A percentile compares a stretch with the other conserved stretches of the same genome.
These are phyloP conservation scores for Byssothecium circinans DNA, from an alignment of 2,329 filamentous ascomycete species.

Conservation along the genomic window DNA sequence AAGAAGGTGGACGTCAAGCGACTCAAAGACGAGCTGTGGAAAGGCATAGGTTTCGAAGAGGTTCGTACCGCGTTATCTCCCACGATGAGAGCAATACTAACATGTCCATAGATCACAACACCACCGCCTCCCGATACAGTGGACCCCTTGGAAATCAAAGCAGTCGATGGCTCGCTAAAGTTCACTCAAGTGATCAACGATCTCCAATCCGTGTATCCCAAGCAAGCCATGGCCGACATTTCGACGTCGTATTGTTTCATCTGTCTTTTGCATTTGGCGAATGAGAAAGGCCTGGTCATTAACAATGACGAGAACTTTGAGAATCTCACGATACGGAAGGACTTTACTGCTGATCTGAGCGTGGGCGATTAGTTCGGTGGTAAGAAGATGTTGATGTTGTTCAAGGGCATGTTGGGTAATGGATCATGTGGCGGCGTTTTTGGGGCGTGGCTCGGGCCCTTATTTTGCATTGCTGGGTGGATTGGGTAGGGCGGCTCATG, in stretches of 20 bases:
- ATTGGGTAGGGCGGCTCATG: no score
- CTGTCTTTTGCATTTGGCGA: conserved; percentile 84
- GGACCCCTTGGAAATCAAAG: conserved; percentile 39
- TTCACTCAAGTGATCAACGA: conserved; percentile 94
- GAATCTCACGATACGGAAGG: conserved; percentile 53
- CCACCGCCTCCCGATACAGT: conserved; percentile 17
- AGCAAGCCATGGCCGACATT: conserved; percentile 86
- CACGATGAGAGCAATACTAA: conserved; percentile 8
- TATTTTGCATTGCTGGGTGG: no score
- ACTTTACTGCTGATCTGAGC: conserved; percentile 48
- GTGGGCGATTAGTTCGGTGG: conserved; percentile 22
- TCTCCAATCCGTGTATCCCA: conserved; percentile 81
- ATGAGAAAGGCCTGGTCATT: conserved; percentile 86
- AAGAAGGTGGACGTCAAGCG: conserved; percentile 68
- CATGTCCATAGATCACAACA: conserved; percentile 18
- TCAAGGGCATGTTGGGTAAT: no score
- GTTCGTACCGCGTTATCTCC: conserved; percentile 23
- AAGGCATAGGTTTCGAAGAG: conserved; percentile 58
- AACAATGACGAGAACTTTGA: conserved; percentile 59
- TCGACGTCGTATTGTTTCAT: conserved; percentile 95
- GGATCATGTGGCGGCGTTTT: no score
- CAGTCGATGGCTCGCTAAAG: conserved; percentile 63
- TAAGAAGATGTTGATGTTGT: background rate
- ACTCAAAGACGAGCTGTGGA: conserved; percentile 68
- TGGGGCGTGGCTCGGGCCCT: no score